These are phyloP conservation scores for Epichloe coenophiala DNA, from an alignment of 2,329 filamentous ascomycete genomes.

Conservation along the genomic window DNA sequence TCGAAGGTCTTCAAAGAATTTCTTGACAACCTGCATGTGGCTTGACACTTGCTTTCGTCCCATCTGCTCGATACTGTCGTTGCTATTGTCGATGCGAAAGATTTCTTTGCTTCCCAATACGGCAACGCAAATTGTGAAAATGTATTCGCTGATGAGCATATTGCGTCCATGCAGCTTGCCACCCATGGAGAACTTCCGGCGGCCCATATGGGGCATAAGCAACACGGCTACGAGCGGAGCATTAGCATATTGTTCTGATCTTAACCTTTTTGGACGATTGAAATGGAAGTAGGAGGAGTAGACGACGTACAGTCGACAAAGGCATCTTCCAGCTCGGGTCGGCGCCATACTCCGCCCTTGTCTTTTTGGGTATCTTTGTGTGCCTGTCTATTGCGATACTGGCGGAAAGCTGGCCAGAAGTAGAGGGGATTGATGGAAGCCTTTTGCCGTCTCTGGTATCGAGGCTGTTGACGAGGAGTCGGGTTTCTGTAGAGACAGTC, in stretches of 20 bases:
- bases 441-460: conserved; percentile 22
- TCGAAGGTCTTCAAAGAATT: conserved; percentile 47
- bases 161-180: conserved; percentile 53
- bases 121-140: conserved; percentile 32
- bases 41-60: conserved; percentile 54
- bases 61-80: conserved; percentile 31
- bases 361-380: conserved; percentile 48
- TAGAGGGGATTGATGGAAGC: conserved; percentile 44
- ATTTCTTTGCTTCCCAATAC: conserved; percentile 28
- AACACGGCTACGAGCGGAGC: conserved; percentile 34
- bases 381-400: conserved; percentile 51
- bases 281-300: neutral
- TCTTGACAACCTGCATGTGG: conserved; percentile 58
- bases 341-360: conserved; percentile 41
- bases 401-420: conserved; percentile 47
- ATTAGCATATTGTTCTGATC: conserved; percentile 11
- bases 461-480: conserved; percentile 23
- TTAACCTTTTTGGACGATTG: neutral
- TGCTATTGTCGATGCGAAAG: conserved; percentile 29
- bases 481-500: conserved; percentile 26
- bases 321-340: conserved; percentile 46
- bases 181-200: conserved; percentile 52
- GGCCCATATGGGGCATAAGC: conserved; percentile 51
- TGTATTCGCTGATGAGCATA: conserved; percentile 56
- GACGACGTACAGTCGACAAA: conserved; percentile 50